A percentile compares a stretch with the other conserved stretches of the same genome.
Evolutionary conservation across 148 eudicot genomes (phyloP).

Genomic region (Spergularia bocconei): DNA sequence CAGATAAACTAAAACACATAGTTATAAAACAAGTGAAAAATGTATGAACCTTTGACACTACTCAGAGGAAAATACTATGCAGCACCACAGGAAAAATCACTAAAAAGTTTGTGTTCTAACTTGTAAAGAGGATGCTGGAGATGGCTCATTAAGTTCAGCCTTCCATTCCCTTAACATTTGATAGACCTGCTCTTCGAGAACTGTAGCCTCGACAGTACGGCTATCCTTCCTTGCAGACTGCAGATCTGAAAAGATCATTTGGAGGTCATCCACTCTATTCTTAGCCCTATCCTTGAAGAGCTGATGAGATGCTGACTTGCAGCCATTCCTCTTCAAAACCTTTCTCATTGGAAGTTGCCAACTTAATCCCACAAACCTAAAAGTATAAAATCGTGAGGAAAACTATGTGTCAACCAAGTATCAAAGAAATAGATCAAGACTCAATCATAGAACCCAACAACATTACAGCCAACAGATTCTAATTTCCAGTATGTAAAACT

Average conservation of each 20-base stretch:
- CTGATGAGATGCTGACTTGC: slow-evolving; percentile 78
- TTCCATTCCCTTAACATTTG: slow-evolving; percentile 97
- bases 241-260: slow-evolving; percentile 71
- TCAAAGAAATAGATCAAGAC: neutral
- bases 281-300: slow-evolving; percentile 89
- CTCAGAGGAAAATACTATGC: neutral
- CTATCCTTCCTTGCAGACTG: slow-evolving; percentile 89
- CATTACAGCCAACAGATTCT: neutral
- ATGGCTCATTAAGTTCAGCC: slow-evolving; percentile 82
- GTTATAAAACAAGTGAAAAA: too few relatives aligned
- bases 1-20: neutral
- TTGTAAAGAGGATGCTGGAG: slow-evolving; percentile 85
- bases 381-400: neutral
- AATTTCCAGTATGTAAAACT: neutral
- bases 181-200: slow-evolving; percentile 87
- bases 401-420: neutral
- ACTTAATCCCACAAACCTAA: slow-evolving; percentile 19
- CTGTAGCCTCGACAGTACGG: slow-evolving; percentile 59
- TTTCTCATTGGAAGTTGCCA: slow-evolving; percentile 59
- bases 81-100: neutral
- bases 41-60: neutral
- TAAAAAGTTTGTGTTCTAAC: slow-evolving; percentile 30
- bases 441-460: neutral
- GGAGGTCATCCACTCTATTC: slow-evolving; percentile 94
- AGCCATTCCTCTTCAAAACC: slow-evolving; percentile 65